phyloP scores from a whole-genome alignment of 1,284 basidiomycete genomes.

The Cutaneotrichosporon mucoides region DNA sequence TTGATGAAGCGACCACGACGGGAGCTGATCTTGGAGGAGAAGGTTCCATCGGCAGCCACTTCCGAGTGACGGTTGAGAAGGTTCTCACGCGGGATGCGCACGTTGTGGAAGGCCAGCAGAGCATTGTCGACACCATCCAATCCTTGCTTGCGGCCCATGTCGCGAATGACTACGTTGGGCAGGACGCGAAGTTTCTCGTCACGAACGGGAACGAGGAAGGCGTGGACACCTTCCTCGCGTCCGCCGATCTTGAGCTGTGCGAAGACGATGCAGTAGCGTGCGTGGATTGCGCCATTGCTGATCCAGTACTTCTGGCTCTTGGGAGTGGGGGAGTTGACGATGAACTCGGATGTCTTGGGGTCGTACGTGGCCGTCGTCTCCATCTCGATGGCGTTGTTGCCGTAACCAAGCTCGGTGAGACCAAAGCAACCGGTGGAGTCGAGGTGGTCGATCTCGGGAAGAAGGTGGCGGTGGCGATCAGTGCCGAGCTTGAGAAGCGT shows the following conservation, averaged over 20 bases:
- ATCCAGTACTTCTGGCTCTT: slow-evolving; percentile 17
- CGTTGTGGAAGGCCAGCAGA: slow-evolving; percentile 11
- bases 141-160: slow-evolving; percentile 17
- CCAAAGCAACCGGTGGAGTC: slow-evolving; percentile 13
- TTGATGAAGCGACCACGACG: slow-evolving; percentile 15
- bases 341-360: slow-evolving; percentile 5
- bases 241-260: slow-evolving; percentile 10
- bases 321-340: slow-evolving; percentile 12
- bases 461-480: slow-evolving; percentile 12
- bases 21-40: slow-evolving; percentile 8
- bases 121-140: slow-evolving; percentile 19
- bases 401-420: slow-evolving; percentile 5
- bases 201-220: slow-evolving; percentile 15
- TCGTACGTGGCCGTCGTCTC: slow-evolving; percentile 15
- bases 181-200: slow-evolving; percentile 7
- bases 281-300: slow-evolving; percentile 12
- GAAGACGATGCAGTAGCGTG: slow-evolving; percentile 14
- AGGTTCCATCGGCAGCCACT: slow-evolving; percentile 6
- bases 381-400: slow-evolving; percentile 18
- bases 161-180: slow-evolving; percentile 11
- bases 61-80: slow-evolving; percentile 18
- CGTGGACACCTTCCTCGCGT: slow-evolving; percentile 13
- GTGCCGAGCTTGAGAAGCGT: slow-evolving; percentile 17
- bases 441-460: slow-evolving; percentile 11
- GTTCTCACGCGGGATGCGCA: slow-evolving; percentile 9